These are phyloP conservation scores for Oxyria digyna DNA, from an alignment of 148 eudicot species.

Conservation along the genomic window DNA sequence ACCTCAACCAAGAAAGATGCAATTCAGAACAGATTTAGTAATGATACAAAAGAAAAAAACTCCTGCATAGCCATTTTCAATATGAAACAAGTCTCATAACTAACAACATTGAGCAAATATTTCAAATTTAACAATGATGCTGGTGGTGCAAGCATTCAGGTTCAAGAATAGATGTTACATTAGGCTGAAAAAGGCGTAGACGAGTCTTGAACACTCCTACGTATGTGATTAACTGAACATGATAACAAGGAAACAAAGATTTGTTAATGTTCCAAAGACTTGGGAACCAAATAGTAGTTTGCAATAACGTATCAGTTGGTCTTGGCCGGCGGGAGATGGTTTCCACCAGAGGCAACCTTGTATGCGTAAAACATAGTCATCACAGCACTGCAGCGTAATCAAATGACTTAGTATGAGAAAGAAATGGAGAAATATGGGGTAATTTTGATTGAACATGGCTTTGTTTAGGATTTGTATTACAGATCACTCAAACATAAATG, in stretches of 20 bases:
- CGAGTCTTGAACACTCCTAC: background rate
- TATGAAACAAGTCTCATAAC: background rate
- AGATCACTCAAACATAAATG: background rate
- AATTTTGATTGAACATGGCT: background rate
- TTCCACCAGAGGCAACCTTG: conserved; percentile 87
- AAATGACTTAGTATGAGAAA: background rate
- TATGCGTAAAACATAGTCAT: conserved; percentile 79
- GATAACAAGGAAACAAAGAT: background rate
- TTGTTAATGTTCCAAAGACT: background rate
- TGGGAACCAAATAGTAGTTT: background rate
- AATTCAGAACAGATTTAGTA: too few relatives aligned
- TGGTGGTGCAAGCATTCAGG: background rate
- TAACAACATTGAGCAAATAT: background rate
- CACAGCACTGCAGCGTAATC: conserved; percentile 45
- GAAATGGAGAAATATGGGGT: background rate
- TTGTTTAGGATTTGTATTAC: background rate
- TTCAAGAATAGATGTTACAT: background rate
- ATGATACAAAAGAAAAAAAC: background rate
- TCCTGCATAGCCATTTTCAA: background rate
- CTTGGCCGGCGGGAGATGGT: conserved; percentile 68
- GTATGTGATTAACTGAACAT: conserved; percentile 3
- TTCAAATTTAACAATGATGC: background rate
- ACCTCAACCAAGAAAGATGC: too few relatives aligned
- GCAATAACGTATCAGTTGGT: conserved; percentile 27
- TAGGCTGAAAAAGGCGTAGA: too few relatives aligned